Percentiles rank a stretch among this genome's conserved stretches.
phyloP scores from a whole-genome alignment of 2,329 filamentous ascomycete genomes.

The Calonectria henricotiae region DNA sequence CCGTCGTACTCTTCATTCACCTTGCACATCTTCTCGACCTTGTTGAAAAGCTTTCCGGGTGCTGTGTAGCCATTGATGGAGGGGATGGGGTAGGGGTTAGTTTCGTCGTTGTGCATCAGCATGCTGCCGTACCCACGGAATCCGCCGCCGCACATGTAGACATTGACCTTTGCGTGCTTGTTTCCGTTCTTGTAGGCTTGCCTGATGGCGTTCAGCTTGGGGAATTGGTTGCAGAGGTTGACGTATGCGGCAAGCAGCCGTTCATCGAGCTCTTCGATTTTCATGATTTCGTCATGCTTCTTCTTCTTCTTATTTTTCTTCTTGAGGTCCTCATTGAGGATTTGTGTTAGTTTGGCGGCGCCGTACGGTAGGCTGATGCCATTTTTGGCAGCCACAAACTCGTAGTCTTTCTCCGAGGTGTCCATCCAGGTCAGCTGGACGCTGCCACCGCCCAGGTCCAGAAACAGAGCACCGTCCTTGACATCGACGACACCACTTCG shows the following conservation, averaged over 20 bases:
- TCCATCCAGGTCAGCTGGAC: slow-evolving; percentile 78
- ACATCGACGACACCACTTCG: slow-evolving; percentile 81
- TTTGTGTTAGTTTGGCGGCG: slow-evolving; percentile 71
- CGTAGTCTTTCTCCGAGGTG: slow-evolving; percentile 65
- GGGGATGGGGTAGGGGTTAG: slow-evolving; percentile 86
- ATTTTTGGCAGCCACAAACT: slow-evolving; percentile 68
- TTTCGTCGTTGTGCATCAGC: slow-evolving; percentile 83
- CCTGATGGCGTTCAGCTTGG: slow-evolving; percentile 63
- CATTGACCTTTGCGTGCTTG: slow-evolving; percentile 68
- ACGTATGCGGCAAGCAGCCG: slow-evolving; percentile 76
- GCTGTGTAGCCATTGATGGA: slow-evolving; percentile 86
- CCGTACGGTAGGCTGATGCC: slow-evolving; percentile 76
- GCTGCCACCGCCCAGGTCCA: slow-evolving; percentile 86
- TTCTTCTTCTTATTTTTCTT: slow-evolving; percentile 35
- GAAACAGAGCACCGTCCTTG: slow-evolving; percentile 78
- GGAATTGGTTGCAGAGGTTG: slow-evolving; percentile 66
- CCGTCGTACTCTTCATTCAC: slow-evolving; percentile 67
- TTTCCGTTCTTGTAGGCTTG: slow-evolving; percentile 56
- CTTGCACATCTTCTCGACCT: slow-evolving; percentile 68
- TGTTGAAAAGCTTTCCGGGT: slow-evolving; percentile 72
- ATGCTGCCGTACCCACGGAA: slow-evolving; percentile 94
- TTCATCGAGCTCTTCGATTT: slow-evolving; percentile 65
- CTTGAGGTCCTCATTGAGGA: slow-evolving; percentile 62
- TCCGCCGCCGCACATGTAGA: slow-evolving; percentile 92
- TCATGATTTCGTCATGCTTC: slow-evolving; percentile 3